These are phyloP conservation scores for Kluyveromyces lactis DNA, from an alignment of 805 yeast genomes.

Conservation along the genomic window DNA sequence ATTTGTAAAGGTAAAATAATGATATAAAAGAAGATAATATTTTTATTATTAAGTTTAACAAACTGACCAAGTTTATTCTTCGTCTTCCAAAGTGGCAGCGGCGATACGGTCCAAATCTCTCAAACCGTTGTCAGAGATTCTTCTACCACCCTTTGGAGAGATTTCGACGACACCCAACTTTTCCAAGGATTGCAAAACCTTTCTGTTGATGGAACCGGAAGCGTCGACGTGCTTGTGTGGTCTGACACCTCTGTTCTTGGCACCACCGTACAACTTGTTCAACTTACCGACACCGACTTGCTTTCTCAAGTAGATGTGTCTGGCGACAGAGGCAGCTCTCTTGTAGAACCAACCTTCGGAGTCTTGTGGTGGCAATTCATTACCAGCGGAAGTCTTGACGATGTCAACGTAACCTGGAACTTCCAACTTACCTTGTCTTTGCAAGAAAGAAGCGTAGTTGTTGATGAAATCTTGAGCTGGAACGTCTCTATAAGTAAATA, in stretches of 20 bases:
- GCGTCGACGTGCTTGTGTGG: constrained; percentile 98
- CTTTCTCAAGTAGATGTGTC: constrained; percentile 99
- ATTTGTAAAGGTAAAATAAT: background rate
- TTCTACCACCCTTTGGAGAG: constrained; percentile 98
- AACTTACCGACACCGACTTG: constrained; percentile 98
- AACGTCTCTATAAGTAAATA: constrained; percentile 72
- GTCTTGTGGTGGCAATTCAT: constrained; percentile 99
- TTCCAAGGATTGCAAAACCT: constrained; percentile 94
- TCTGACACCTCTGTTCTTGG: constrained; percentile 97
- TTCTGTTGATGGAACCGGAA: constrained; percentile 99
- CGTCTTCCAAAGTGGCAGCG: constrained; percentile 94
- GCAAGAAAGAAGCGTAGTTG: constrained; percentile 99
- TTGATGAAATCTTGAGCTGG: constrained; percentile 99
- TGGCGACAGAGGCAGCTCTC: constrained; percentile 99
- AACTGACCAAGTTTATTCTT: constrained; percentile 40
- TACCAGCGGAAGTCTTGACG: constrained; percentile 98
- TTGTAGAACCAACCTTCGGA: constrained; percentile 99
- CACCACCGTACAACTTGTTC: constrained; percentile 99
- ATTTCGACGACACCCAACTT: constrained; percentile 95
- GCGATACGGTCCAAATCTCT: constrained; percentile 99
- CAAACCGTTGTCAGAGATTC: constrained; percentile 98
- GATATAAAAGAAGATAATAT: background rate
- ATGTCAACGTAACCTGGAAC: constrained; percentile 99
- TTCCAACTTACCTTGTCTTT: constrained; percentile 99
- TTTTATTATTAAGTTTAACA: background rate